A percentile compares a stretch with the other conserved stretches of the same genome.
Evolutionary conservation across 1,284 basidiomycete genomes (phyloP).

Genomic region (Sanghuangporus sanghuang): DNA sequence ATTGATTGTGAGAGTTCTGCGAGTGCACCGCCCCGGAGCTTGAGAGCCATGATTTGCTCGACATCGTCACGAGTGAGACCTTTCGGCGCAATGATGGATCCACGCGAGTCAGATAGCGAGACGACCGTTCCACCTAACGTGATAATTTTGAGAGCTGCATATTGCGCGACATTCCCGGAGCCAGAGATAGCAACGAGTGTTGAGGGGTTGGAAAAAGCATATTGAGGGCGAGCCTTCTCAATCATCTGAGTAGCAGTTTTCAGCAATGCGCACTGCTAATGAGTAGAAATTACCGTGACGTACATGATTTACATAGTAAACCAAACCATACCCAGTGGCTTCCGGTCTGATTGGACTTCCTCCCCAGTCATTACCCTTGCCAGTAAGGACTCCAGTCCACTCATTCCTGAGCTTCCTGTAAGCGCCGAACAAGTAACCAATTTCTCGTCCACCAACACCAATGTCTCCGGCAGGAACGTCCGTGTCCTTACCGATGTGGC

Average conservation of each 20-base stretch:
- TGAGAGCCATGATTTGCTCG: conserved; percentile 53
- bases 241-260: conserved; percentile 39
- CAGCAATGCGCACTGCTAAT: neutral
- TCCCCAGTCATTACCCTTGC: conserved; percentile 73
- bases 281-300: conserved; percentile 24
- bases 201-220: conserved; percentile 35
- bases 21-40: conserved; percentile 59
- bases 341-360: conserved; percentile 71
- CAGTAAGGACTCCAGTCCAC: conserved; percentile 74
- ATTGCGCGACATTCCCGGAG: conserved; percentile 73
- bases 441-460: conserved; percentile 63
- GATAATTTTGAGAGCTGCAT: conserved; percentile 76
- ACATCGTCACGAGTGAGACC: conserved; percentile 61
- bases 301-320: conserved; percentile 75
- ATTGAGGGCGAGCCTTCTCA: conserved; percentile 42
- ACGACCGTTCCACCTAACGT: conserved; percentile 73
- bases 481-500: conserved; percentile 70
- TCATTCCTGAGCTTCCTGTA: conserved; percentile 77
- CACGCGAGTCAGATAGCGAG: conserved; percentile 78
- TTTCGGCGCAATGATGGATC: conserved; percentile 56
- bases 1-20: conserved; percentile 37
- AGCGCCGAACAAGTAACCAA: conserved; percentile 67
- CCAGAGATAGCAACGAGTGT: conserved; percentile 70
- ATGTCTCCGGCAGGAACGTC: conserved; percentile 83
- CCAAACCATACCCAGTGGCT: conserved; percentile 72